Evolutionary conservation across 2,329 filamentous ascomycete species (phyloP), one percentile per base, ranked within the genome.

Genomic region (Exophiala bonariae): DNA sequence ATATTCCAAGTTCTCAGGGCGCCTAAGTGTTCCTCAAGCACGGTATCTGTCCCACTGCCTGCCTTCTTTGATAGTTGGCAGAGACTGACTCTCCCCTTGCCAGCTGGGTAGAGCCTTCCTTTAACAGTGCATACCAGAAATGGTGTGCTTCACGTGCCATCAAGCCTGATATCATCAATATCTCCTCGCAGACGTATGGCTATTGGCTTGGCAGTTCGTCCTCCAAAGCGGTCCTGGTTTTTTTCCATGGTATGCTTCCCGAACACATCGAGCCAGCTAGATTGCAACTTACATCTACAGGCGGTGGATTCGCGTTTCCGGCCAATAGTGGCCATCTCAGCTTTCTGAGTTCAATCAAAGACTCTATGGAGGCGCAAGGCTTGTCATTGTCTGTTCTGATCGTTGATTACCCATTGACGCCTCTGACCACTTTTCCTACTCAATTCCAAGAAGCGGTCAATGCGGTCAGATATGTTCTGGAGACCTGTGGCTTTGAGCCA

Each of bases 331-430:
- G 51, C 17, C 54, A 57, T 23, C 23, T 57, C 11, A 14, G 30
- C 6, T 49, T 52, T 26, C 60, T 61, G 39, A 9, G 36, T n/a
- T 10, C 42, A 23, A 34, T 52, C 16, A 18, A n/a, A 17, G 16
- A 23, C 6, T 20, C 35, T 11, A 19, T 52, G 16, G 19, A 22
- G 30, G 20, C 16, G 11, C 52, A 60, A 13, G 73, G 71, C 30
- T 71, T 76, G 41, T 66, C 68, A 26, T 63, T 79, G 23, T 68
- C 76, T 17, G 62, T 77, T 35, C 71, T 82, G 37, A 61, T 79
- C n/a, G 68, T 81, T 11, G 73, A 74, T 26, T 85, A 85, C 62
- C 76, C 76, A 23, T 71, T 83, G n/a, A 71, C 78, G 0, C 71
- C 71, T 0, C 48, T 61, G 4, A 67, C 63, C 5, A 61, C 61